Base-by-base conservation (phyloP, 352 stramenopile genomes). In the Phytopythium chamaehyphon region DNA sequence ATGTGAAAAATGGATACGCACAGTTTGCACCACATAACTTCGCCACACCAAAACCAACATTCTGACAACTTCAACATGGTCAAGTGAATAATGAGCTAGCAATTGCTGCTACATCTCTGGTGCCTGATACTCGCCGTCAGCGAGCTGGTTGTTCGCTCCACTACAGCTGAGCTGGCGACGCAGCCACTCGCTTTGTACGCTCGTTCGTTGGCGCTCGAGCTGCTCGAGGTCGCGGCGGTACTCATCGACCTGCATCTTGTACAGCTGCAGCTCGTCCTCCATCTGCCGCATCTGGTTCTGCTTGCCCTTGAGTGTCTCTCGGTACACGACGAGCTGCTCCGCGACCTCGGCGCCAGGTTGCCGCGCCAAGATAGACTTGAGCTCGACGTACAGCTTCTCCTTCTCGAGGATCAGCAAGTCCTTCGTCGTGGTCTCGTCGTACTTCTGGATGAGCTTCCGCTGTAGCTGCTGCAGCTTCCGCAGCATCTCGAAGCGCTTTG, bases 231-330 rank as follows among this genome's bases (percentile, higher is more conserved):
- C 81, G 49, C 72, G 68, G 1, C 80, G 72, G 57, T 92, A 95
- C 44, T 87, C 76, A 40, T 86, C 76, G 21, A 96, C 86, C 55
- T 97, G 85, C 64, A 94, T 81, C 62, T 96, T 96, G 71, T 97
- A 97, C 82, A 98, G 93, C 18, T 79, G 69, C 24, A 97, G 79
- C 57, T 98, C 90, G n/a, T 84, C 67, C 36, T 95, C 84, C 83
- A 98, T 96, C 24, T 80, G 56, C 50, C 75, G 77, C 69, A 90
- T 86, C 57, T 90, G 80, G 21, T 61, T 67, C 31, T 79, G 60
- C 52, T 96, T 96, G 22, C 84, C 69, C 54, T 96, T 96, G 35
- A 97, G 65, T 1, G 84, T 96, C 40, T 90, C 69, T 54, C 91
- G 76, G 70, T 97, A 97, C 7, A 91, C 62, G 10, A 69, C 62